A percentile compares a stretch with the other conserved stretches of the same genome.
Conservation (phyloP, 768 basidiomycete species). For the Boletus patriciae region DNA sequence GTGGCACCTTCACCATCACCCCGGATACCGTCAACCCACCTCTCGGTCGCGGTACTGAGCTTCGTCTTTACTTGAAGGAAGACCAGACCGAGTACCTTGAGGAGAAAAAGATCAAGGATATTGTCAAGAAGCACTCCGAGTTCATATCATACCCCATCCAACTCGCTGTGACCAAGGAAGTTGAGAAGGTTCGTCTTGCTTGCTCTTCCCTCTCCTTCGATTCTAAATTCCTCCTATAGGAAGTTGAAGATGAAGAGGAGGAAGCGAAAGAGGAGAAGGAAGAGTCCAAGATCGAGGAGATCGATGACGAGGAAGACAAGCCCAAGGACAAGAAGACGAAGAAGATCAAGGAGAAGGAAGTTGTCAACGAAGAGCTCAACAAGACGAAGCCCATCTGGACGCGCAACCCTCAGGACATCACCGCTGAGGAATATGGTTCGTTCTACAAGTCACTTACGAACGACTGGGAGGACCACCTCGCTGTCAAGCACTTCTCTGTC, state of each 20-base stretch:
- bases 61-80: constrained; percentile 93
- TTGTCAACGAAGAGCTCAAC: constrained; percentile 97
- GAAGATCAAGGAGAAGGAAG: constrained; percentile 87
- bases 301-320: constrained; percentile 81
- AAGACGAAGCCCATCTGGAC: constrained; percentile 99
- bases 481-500: constrained; percentile 99
- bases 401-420: constrained; percentile 94
- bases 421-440: constrained; percentile 84
- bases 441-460: constrained; percentile 99
- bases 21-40: constrained; percentile 86
- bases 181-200: constrained; percentile 79
- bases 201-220: neutral
- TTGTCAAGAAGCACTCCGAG: constrained; percentile 99
- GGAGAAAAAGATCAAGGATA: constrained; percentile 99
- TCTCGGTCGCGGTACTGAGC: constrained; percentile 91
- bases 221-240: constrained; percentile 43
- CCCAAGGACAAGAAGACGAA: constrained; percentile 91
- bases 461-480: constrained; percentile 99
- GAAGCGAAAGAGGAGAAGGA: constrained; percentile 70
- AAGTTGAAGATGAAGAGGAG: constrained; percentile 83
- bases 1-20: constrained; percentile 99
- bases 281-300: constrained; percentile 78
- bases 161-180: constrained; percentile 97
- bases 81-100: constrained; percentile 99
- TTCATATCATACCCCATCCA: constrained; percentile 99